Percentiles rank a stretch among this genome's conserved stretches.
Evolutionary conservation across 495 filamentous ascomycete genomes (phyloP).

Genomic region (Neurospora sp.): DNA sequence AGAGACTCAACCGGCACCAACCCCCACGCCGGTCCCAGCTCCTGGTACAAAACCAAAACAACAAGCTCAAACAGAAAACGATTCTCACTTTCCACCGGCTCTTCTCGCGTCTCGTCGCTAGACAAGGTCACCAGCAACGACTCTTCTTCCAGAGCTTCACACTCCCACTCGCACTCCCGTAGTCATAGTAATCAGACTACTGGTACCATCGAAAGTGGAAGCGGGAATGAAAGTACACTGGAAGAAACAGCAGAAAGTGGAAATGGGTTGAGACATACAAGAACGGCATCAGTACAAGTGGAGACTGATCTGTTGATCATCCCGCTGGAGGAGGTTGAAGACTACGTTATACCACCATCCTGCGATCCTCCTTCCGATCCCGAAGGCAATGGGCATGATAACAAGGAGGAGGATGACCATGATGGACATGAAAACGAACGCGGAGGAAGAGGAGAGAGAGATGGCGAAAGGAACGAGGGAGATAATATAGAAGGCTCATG

Average conservation of each 20-base stretch:
- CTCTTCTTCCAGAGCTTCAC: neutral
- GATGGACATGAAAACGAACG: too few relatives aligned
- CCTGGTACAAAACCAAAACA: neutral
- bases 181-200: neutral
- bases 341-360: neutral
- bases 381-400: too few relatives aligned
- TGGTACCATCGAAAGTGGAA: neutral
- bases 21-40: neutral
- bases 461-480: too few relatives aligned
- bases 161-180: too few relatives aligned
- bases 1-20: neutral
- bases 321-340: neutral
- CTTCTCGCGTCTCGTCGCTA: neutral
- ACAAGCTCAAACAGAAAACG: neutral
- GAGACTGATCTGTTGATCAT: neutral
- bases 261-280: neutral
- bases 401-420: too few relatives aligned
- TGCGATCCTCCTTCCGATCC: too few relatives aligned
- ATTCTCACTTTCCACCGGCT: neutral
- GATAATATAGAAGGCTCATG: too few relatives aligned
- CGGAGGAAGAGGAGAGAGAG: too few relatives aligned
- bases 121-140: neutral
- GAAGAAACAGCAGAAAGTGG: neutral
- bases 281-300: neutral
- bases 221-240: neutral